phyloP scores from a whole-genome alignment of 192 early-diverging fungal genomes.

The Gaertneriomyces sp. region DNA sequence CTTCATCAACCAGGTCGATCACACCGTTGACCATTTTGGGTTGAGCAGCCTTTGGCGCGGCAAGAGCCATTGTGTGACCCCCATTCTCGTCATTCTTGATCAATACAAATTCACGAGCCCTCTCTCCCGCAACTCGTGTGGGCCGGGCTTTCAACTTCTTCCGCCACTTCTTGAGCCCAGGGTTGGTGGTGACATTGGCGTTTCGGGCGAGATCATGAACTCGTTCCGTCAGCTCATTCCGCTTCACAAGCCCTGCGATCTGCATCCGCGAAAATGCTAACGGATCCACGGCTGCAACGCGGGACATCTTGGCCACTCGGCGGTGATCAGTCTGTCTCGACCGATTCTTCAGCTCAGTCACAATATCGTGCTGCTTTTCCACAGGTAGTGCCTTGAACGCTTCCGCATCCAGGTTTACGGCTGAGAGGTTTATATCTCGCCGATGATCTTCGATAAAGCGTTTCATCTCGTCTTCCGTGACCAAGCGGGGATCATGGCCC shows the following conservation, averaged over 20 bases:
- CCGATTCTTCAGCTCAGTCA: conserved; percentile 79
- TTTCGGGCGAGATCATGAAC: conserved; percentile 41
- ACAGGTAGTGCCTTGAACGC: conserved; percentile 63
- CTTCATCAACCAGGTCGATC: conserved; percentile 25
- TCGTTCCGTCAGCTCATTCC: conserved; percentile 84
- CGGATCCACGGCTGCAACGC: conserved; percentile 66
- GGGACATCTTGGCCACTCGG: conserved; percentile 68
- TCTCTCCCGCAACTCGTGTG: conserved; percentile 74
- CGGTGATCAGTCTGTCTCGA: conserved; percentile 75
- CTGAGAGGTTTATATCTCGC: conserved; percentile 24
- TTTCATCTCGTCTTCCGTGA: conserved; percentile 53
- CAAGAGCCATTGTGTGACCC: conserved; percentile 46
- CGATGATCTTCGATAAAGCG: conserved; percentile 39
- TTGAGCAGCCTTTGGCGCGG: background rate
- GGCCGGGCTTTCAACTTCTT: conserved; percentile 19
- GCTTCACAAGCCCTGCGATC: conserved; percentile 74
- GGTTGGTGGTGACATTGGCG: conserved; percentile 44
- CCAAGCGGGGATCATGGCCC: conserved; percentile 48
- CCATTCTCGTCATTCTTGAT: conserved; percentile 81
- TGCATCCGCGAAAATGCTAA: conserved; percentile 77
- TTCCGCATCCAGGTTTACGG: conserved; percentile 74
- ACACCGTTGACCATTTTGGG: conserved; percentile 8
- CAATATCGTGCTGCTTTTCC: conserved; percentile 89
- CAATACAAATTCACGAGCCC: conserved; percentile 77
- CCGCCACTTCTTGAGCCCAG: conserved; percentile 18